Percentiles rank a stretch among this genome's conserved stretches.
Evolutionary conservation across 108 stramenopile genomes (phyloP).

Genomic region (Fragilaria crotonensis): DNA sequence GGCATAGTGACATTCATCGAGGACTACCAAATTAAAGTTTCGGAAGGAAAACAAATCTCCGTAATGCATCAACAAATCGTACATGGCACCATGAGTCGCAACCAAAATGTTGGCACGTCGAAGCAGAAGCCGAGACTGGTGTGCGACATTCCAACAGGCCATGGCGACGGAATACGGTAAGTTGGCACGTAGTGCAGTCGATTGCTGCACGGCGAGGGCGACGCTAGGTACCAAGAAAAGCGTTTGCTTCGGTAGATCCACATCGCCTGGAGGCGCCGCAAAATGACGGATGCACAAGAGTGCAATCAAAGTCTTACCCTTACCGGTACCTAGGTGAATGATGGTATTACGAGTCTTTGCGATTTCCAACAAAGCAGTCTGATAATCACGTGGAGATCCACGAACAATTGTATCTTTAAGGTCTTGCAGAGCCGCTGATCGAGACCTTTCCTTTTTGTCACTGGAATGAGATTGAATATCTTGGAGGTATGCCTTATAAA

Average conservation of each 20-base stretch:
- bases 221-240: constrained; percentile 62
- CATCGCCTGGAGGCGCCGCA: too few species aligned
- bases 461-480: too few species aligned
- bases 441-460: too few species aligned
- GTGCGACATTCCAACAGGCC: constrained; percentile 23
- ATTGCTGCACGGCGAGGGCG: constrained; percentile 59
- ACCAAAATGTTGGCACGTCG: constrained; percentile 38
- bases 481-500: too few species aligned
- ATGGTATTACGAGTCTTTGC: constrained; percentile 48
- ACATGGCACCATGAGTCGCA: constrained; percentile 58
- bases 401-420: constrained; percentile 16
- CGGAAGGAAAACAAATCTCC: constrained; percentile 35
- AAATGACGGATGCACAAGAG: constrained; percentile 38
- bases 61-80: constrained; percentile 52
- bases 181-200: constrained; percentile 38
- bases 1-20: constrained; percentile 64
- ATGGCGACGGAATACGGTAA: constrained; percentile 32
- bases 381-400: constrained; percentile 44
- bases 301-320: constrained; percentile 60
- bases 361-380: constrained; percentile 33
- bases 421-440: too few species aligned
- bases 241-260: constrained; percentile 16
- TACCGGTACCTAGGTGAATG: constrained; percentile 56
- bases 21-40: constrained; percentile 35
- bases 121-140: constrained; percentile 19